Conservation (phyloP, 73 alveolate genomes). For the Urostyla sp. region DNA sequence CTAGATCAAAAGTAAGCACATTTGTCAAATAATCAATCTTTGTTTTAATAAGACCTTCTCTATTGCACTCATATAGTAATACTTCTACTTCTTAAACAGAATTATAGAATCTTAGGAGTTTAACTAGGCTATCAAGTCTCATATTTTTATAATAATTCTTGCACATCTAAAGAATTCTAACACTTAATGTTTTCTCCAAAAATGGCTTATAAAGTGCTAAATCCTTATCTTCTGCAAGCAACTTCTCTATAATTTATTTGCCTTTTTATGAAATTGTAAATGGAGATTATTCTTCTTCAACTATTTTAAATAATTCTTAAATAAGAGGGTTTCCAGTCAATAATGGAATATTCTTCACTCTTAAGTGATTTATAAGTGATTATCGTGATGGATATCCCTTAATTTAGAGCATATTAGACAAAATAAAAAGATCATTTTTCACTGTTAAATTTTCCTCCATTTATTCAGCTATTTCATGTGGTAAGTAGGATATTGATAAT, state of each 20-base stretch:
- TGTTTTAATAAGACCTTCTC: slow-evolving; percentile 15
- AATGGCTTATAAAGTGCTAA: slow-evolving; percentile 26
- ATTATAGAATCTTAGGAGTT: slow-evolving; percentile 25
- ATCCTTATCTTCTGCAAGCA: not conserved
- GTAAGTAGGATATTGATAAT: slow-evolving; percentile 20
- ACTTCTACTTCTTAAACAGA: slow-evolving; percentile 10
- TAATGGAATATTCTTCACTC: slow-evolving; percentile 47
- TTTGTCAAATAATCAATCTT: slow-evolving; percentile 19
- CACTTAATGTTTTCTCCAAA: slow-evolving; percentile 25
- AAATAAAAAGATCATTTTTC: slow-evolving; percentile 14
- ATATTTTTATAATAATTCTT: slow-evolving; percentile 44
- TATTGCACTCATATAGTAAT: slow-evolving; percentile 45
- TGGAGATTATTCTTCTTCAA: slow-evolving; percentile 62
- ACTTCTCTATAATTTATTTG: not conserved
- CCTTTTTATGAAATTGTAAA: slow-evolving; percentile 36
- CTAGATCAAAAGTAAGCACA: slow-evolving; percentile 40
- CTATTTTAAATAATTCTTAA: slow-evolving; percentile 32
- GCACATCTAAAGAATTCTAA: slow-evolving; percentile 51
- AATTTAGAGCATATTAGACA: slow-evolving; percentile 36
- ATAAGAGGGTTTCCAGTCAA: slow-evolving; percentile 13
- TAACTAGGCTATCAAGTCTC: slow-evolving; percentile 28
- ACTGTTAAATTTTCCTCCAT: slow-evolving; percentile 15
- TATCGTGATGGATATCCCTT: slow-evolving; percentile 54
- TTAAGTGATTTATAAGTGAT: slow-evolving; percentile 24
- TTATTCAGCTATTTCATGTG: slow-evolving; percentile 38